These are phyloP conservation scores for Arachis monticola DNA, from an alignment of 331 rosid genomes.

Conservation along the genomic window DNA sequence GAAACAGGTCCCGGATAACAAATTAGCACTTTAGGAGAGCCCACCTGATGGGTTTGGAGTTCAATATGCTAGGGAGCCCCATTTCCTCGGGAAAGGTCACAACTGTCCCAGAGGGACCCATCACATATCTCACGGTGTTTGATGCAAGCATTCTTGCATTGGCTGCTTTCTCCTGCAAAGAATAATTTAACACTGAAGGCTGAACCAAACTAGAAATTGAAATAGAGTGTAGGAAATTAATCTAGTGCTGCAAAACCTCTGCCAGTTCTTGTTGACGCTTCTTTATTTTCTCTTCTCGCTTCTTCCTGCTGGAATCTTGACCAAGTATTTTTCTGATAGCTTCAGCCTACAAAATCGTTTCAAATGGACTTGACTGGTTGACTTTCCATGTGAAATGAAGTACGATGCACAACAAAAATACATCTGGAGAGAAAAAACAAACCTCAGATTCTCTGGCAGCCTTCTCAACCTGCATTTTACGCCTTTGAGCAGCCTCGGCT, in stretches of 20 bases:
- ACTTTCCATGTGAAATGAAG: slow-evolving; percentile 19
- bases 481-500: slow-evolving; percentile 95
- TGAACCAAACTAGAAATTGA: slow-evolving; percentile 28
- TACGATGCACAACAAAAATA: not conserved
- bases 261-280: slow-evolving; percentile 91
- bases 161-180: slow-evolving; percentile 82
- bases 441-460: slow-evolving; percentile 95
- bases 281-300: slow-evolving; percentile 85
- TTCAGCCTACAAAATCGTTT: slow-evolving; percentile 67
- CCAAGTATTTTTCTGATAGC: slow-evolving; percentile 96
- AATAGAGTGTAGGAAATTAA: slow-evolving; percentile 20
- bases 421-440: slow-evolving; percentile 41
- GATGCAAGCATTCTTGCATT: slow-evolving; percentile 63
- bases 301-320: slow-evolving; percentile 94
- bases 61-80: slow-evolving; percentile 78
- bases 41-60: slow-evolving; percentile 65
- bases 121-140: slow-evolving; percentile 70
- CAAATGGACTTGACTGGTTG: slow-evolving; percentile 22
- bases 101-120: slow-evolving; percentile 70
- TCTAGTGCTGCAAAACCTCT: slow-evolving; percentile 57
- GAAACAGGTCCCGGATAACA: slow-evolving; percentile 23
- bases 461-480: slow-evolving; percentile 87
- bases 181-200: slow-evolving; percentile 30
- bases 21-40: slow-evolving; percentile 26
- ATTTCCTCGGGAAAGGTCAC: slow-evolving; percentile 78